Base-by-base conservation (phyloP, 2,329 filamentous ascomycete genomes). In the Eutypa lata region DNA sequence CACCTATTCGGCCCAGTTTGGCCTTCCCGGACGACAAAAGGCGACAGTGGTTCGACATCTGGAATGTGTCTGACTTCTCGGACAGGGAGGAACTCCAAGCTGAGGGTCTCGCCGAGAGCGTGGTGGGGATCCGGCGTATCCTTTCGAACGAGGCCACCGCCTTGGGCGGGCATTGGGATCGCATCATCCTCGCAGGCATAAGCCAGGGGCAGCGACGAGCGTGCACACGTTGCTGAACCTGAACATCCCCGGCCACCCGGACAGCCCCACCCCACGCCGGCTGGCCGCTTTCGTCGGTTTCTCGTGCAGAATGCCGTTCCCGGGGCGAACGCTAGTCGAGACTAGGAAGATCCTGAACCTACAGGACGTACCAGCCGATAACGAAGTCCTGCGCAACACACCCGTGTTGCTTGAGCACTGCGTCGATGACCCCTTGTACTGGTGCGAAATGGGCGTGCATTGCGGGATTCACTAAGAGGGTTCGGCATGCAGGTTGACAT, bases 41-140 rank as follows among this genome's bases (percentile, higher is more conserved):
- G 52, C 68, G 71, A 14, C 76, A 79, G 58, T 82, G 77, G 78
- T 82, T 81, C 61, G 77, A 82, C 57, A 69, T 78, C 18, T 76
- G 70, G 67, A 72, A 75, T 48, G 64, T 72, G 1, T 56, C 61
- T 18, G 61, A 75, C 50, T 73, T 76, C 16, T 43, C 64, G 2
- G 61, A 71, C 14, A 61, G 65, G 13, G 74, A 80, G 52, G 71
- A 75, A 1, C 55, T 76, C 2, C 76, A 79, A 58, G 61, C 63
- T 1, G 53, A 61, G 0, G 77, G 76, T 0, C 62, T 82, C 7
- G 59, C 56, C 33, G 71, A 76, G n/a, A 71, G 69, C 48, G 68
- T 76, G 0, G 48, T 51, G 0, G 51, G 54, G 1, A 61, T 79
- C 2, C 59, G 65, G 1, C 47, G 55, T 0, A 44, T 76, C 3